Conservation (phyloP, 208 protist genomes). For the Lotmaria passim region DNA sequence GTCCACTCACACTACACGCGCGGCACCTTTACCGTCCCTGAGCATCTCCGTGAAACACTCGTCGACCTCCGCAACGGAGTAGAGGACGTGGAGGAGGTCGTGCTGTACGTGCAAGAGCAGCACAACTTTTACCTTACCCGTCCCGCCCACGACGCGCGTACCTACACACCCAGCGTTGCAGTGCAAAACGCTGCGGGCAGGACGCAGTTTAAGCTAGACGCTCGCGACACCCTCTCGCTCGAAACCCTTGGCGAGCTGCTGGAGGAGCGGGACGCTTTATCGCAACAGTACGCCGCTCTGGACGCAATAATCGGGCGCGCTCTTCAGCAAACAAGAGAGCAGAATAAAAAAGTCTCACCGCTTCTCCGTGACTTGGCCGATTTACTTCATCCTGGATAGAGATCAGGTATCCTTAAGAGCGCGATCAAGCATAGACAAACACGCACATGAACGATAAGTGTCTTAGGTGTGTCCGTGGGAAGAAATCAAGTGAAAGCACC, state of each 20-base stretch:
- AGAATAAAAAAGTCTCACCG: constrained; percentile 14
- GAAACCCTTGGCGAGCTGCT: constrained; percentile 61
- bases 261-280: constrained; percentile 70
- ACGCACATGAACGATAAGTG: background rate
- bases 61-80: constrained; percentile 46
- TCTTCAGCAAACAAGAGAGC: background rate
- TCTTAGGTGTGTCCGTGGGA: no score
- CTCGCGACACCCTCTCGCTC: constrained; percentile 46
- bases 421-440: background rate
- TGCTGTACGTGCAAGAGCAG: constrained; percentile 43
- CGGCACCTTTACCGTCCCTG: constrained; percentile 41
- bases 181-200: background rate
- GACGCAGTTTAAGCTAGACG: constrained; percentile 11
- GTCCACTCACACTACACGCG: constrained; percentile 31
- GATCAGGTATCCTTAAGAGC: no score
- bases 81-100: constrained; percentile 51
- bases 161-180: background rate
- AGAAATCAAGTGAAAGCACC: no score
- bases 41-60: constrained; percentile 28
- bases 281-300: constrained; percentile 41
- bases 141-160: background rate
- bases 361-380: constrained; percentile 30
- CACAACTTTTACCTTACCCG: constrained; percentile 51
- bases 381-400: constrained; percentile 28
- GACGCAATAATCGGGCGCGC: constrained; percentile 34